Conservation (phyloP, 2,329 filamentous ascomycete species). For the Colletotrichum sojae region DNA sequence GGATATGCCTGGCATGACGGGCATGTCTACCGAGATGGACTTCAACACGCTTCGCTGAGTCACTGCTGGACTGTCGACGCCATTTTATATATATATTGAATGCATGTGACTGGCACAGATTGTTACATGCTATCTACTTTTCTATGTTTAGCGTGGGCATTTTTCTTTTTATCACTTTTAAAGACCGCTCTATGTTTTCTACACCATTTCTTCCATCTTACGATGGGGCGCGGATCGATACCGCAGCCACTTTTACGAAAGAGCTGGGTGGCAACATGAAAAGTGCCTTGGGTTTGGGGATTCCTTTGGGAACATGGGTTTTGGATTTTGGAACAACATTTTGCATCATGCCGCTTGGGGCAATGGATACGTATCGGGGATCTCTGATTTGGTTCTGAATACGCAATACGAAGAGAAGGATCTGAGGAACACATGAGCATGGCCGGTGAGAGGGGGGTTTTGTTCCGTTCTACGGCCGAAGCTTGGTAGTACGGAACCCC, state of each 20-base stretch:
- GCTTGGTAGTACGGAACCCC: slow-evolving; percentile 3
- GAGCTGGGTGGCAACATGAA: slow-evolving; percentile 10
- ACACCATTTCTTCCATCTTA: slow-evolving; percentile 12
- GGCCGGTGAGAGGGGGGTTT: neutral
- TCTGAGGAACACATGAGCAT: slow-evolving; percentile 18
- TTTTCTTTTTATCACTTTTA: slow-evolving; percentile 5
- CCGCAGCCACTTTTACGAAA: slow-evolving; percentile 6
- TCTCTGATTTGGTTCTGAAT: neutral
- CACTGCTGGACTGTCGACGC: neutral
- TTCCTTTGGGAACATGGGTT: slow-evolving; percentile 2
- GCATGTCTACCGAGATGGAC: slow-evolving; percentile 40
- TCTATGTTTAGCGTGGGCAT: slow-evolving; percentile 13
- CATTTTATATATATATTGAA: neutral
- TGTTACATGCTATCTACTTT: neutral
- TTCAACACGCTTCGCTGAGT: slow-evolving; percentile 36
- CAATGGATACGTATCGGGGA: slow-evolving; percentile 15
- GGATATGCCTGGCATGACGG: slow-evolving; percentile 47
- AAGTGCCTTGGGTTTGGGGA: slow-evolving; percentile 1
- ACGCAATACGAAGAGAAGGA: slow-evolving; percentile 35
- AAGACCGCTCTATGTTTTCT: neutral
- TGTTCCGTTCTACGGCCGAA: slow-evolving; percentile 27
- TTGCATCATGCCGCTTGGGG: slow-evolving; percentile 30
- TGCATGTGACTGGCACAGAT: slow-evolving; percentile 1
- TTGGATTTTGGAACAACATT: slow-evolving; percentile 6
- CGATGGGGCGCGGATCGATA: slow-evolving; percentile 14